Evolutionary conservation across 495 filamentous ascomycete species (phyloP).

Genomic region (Margaritispora aquatica): DNA sequence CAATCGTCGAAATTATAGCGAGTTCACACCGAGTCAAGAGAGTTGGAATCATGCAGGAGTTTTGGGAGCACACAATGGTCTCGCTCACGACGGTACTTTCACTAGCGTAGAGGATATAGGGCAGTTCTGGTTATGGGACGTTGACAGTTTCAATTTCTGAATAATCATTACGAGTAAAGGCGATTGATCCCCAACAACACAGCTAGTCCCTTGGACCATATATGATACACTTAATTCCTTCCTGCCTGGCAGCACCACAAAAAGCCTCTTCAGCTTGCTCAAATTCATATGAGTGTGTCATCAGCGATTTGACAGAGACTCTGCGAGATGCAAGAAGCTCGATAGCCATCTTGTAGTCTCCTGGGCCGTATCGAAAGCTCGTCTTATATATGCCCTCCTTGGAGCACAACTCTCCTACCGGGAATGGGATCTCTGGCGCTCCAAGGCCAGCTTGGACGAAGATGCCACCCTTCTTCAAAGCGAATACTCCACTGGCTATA

Average conservation of each 20-base stretch:
- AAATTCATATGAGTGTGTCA: conserved; percentile 63
- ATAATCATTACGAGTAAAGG: neutral
- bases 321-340: conserved; percentile 54
- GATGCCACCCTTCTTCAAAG: conserved; percentile 61
- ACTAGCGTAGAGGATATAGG: conserved; percentile 8
- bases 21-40: neutral
- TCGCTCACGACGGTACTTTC: neutral
- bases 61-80: neutral
- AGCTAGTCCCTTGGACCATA: conserved; percentile 23
- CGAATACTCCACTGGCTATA: conserved; percentile 67
- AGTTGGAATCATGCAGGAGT: neutral
- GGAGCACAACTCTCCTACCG: conserved; percentile 68
- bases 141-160: neutral
- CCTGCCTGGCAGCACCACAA: conserved; percentile 18
- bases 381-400: conserved; percentile 76
- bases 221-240: conserved; percentile 30
- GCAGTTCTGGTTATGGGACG: conserved; percentile 11
- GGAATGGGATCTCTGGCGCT: conserved; percentile 65
- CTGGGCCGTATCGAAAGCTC: conserved; percentile 71
- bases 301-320: conserved; percentile 61
- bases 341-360: conserved; percentile 71
- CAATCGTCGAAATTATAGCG: neutral
- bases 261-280: conserved; percentile 69
- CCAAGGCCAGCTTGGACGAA: conserved; percentile 64
- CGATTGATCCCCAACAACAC: neutral